Conservation (phyloP, 441 rosid species). For the Pelargonium cotyledonis region DNA sequence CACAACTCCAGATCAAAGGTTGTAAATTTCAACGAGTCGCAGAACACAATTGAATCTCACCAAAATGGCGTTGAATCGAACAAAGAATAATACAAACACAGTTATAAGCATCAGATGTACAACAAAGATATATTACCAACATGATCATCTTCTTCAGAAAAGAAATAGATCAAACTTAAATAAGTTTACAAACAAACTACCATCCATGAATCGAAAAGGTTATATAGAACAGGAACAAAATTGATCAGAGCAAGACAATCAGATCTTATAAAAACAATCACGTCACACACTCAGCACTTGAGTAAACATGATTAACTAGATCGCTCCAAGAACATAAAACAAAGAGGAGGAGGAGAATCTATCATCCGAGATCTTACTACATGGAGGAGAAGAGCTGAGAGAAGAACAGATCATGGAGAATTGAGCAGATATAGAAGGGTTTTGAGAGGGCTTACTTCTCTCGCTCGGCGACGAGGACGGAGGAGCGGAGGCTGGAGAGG, state of each 20-base stretch:
- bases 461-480: slow-evolving; percentile 51
- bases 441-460: slow-evolving; percentile 35
- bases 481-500: slow-evolving; percentile 46
- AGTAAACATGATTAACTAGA: not conserved
- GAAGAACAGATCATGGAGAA: not conserved
- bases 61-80: not conserved
- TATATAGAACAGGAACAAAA: not conserved
- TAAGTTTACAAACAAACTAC: not conserved
- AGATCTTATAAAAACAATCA: slow-evolving; percentile 1
- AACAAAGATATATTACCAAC: not conserved
- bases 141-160: not conserved
- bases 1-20: no score
- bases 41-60: not conserved
- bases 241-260: not conserved
- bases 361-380: not conserved
- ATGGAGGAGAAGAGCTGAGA: not conserved
- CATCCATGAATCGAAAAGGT: not conserved
- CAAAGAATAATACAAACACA: not conserved
- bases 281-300: not conserved
- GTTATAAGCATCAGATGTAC: not conserved
- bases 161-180: not conserved
- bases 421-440: not conserved
- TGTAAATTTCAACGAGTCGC: no score
- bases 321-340: not conserved
- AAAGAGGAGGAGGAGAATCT: not conserved